Evolutionary conservation across 371 early-diverging fungal genomes (phyloP).

Genomic region (Dentiscutata heterogama): DNA sequence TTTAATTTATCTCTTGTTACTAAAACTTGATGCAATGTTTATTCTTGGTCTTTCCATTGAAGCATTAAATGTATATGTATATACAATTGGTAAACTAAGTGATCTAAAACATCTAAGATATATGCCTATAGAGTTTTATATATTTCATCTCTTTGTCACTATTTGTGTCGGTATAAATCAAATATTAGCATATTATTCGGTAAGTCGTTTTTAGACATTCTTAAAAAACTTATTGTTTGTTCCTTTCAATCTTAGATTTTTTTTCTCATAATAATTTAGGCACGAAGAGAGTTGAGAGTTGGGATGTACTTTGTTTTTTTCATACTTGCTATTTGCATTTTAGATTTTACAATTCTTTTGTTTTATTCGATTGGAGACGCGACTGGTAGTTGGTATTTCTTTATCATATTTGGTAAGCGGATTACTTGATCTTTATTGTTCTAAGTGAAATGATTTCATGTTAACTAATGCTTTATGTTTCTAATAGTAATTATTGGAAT

Average conservation of each 20-base stretch:
- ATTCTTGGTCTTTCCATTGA: constrained; percentile 10
- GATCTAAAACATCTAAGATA: background rate
- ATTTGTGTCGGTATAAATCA: background rate
- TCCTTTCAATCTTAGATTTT: background rate
- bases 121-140: background rate
- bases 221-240: background rate
- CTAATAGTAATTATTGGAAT: too few species aligned
- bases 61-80: background rate
- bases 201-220: background rate
- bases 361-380: constrained; percentile 11
- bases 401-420: background rate
- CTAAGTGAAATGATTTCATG: too few species aligned
- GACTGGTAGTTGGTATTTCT: constrained; percentile 31
- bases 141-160: background rate
- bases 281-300: background rate
- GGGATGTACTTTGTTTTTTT: constrained; percentile 10
- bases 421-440: too few species aligned
- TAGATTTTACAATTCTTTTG: constrained; percentile 28
- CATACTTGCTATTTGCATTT: background rate
- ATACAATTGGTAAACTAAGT: too few species aligned
- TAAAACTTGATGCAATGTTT: constrained; percentile 25
- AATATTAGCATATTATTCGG: constrained; percentile 15
- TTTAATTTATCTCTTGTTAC: constrained; percentile 30
- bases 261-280: constrained; percentile 3
- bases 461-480: too few species aligned